Evolutionary conservation across 1,284 basidiomycete genomes (phyloP).

Genomic region (Malassezia sympodialis): DNA sequence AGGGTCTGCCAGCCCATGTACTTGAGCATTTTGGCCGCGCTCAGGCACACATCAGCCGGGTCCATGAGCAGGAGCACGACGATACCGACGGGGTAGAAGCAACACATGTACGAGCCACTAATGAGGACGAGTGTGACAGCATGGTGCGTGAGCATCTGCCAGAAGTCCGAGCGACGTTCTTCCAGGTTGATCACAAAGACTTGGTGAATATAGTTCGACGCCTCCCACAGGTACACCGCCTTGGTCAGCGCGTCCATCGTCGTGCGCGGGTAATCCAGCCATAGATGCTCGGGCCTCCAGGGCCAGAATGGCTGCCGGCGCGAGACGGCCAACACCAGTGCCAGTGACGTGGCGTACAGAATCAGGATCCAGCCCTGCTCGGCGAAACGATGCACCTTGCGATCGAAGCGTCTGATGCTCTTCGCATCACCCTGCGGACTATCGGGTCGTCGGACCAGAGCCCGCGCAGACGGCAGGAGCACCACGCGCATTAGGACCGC

Average conservation of each 20-base stretch:
- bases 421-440: neutral
- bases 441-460: constrained; percentile 17
- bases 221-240: constrained; percentile 62
- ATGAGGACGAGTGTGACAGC: constrained; percentile 76
- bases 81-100: constrained; percentile 78
- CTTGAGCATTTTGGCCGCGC: constrained; percentile 73
- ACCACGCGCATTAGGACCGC: constrained; percentile 28
- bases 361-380: constrained; percentile 85
- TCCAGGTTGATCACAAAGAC: constrained; percentile 84
- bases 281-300: constrained; percentile 62
- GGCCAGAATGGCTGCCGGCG: constrained; percentile 57
- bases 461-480: constrained; percentile 29
- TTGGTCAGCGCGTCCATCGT: constrained; percentile 70
- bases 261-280: constrained; percentile 71
- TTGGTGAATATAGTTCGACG: constrained; percentile 88
- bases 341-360: constrained; percentile 70
- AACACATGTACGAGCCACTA: constrained; percentile 64
- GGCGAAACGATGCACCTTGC: constrained; percentile 66
- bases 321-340: constrained; percentile 58
- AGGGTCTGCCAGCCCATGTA: constrained; percentile 63
- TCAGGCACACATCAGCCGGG: constrained; percentile 77
- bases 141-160: constrained; percentile 93
- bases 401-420: constrained; percentile 10
- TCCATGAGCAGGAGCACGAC: constrained; percentile 87
- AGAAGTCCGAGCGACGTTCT: constrained; percentile 78